Evolutionary conservation across 352 stramenopile species (phyloP).

Genomic region (Pythium periplocum): DNA sequence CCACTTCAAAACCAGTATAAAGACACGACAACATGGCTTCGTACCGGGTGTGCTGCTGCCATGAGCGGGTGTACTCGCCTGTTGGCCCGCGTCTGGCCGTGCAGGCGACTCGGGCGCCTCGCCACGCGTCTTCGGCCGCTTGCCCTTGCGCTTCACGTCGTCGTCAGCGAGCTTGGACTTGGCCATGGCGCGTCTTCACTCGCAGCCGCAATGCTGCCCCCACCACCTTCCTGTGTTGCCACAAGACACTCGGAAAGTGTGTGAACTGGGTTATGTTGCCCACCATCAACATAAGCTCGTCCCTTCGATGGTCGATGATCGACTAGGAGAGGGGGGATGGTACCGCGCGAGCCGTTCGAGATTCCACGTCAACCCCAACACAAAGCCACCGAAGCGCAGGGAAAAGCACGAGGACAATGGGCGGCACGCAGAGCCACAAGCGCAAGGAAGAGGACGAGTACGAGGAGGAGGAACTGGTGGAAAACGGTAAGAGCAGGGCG

Average conservation of each 20-base stretch:
- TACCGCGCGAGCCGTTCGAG: no score
- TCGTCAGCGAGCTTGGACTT: slow-evolving; percentile 58
- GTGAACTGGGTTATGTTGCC: no score
- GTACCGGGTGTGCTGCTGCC: not conserved
- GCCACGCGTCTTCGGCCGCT: slow-evolving; percentile 44
- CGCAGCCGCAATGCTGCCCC: no score
- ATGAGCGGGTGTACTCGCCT: not conserved
- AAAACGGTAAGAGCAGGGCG: slow-evolving; percentile 43
- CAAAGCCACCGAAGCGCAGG: not conserved
- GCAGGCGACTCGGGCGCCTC: slow-evolving; percentile 24
- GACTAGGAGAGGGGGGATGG: no score
- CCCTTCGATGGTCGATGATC: no score
- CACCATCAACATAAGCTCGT: no score
- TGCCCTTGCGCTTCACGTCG: slow-evolving; percentile 65
- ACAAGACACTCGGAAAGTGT: no score
- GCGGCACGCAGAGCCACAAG: slow-evolving; percentile 38
- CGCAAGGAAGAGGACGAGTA: slow-evolving; percentile 50
- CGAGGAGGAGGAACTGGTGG: slow-evolving; percentile 41
- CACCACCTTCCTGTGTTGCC: no score
- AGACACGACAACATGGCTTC: no score
- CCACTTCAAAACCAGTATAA: no score
- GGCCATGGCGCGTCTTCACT: slow-evolving; percentile 1
- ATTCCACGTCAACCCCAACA: no score
- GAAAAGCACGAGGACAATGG: slow-evolving; percentile 23
- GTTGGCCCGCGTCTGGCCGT: not conserved